Conservation (phyloP, 495 filamentous ascomycete genomes). For the Margaritispora aquatica region DNA sequence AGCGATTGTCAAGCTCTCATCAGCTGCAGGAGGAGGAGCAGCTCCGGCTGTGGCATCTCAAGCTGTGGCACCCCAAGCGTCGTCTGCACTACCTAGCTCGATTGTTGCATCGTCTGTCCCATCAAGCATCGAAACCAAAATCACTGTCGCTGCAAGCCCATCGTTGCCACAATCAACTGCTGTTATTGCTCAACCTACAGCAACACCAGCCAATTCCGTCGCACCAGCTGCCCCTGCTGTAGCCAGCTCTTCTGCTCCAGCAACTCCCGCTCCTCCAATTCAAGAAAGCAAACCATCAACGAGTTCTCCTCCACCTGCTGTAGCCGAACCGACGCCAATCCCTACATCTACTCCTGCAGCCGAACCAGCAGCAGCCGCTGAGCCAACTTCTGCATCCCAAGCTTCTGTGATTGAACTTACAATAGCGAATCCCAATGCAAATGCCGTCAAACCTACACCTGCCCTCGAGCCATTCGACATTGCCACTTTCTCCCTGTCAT, state of each 20-base stretch:
- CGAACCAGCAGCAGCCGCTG: background rate
- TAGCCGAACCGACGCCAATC: background rate
- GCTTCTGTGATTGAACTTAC: background rate
- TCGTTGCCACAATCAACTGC: background rate
- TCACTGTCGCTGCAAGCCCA: background rate
- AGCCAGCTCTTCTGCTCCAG: conserved; percentile 1
- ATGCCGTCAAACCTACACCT: background rate
- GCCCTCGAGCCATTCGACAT: conserved; percentile 25
- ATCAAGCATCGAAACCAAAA: background rate
- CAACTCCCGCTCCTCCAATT: too few species aligned
- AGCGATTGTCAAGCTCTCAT: background rate
- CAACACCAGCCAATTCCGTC: conserved; percentile 3
- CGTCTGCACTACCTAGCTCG: background rate
- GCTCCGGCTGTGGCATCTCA: background rate
- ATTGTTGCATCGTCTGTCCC: background rate
- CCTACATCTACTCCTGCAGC: conserved; percentile 5
- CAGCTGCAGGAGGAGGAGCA: background rate
- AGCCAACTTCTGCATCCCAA: conserved; percentile 10
- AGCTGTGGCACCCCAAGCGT: background rate
- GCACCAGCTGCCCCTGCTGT: too few species aligned
- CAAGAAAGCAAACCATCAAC: background rate
- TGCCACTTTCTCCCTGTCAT: conserved; percentile 25
- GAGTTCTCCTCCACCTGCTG: background rate
- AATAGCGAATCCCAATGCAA: conserved; percentile 9
- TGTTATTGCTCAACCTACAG: background rate